Percentiles rank a stretch among this genome's conserved stretches.
These are phyloP conservation scores for Ramaria sp. DNA, from an alignment of 768 basidiomycete genomes.

Conservation along the genomic window DNA sequence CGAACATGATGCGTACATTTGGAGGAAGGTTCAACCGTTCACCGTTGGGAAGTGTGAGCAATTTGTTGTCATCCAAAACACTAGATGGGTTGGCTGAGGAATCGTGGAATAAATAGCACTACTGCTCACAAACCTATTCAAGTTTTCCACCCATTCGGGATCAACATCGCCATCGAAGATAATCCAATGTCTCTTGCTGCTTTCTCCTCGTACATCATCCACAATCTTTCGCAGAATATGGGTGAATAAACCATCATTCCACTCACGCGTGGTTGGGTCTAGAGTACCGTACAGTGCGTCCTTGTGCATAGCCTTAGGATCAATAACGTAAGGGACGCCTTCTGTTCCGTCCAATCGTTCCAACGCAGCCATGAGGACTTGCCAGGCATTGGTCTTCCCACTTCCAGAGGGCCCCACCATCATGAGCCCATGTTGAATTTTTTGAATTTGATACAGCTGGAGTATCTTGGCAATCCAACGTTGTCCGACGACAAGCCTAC, in stretches of 20 bases:
- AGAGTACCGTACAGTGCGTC: slow-evolving; percentile 95
- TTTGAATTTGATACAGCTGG: slow-evolving; percentile 98
- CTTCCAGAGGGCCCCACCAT: slow-evolving; percentile 98
- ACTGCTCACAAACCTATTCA: slow-evolving; percentile 69
- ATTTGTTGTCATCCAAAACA: slow-evolving; percentile 97
- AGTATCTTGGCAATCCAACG: slow-evolving; percentile 93
- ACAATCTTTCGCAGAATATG: slow-evolving; percentile 96
- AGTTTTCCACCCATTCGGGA: slow-evolving; percentile 99
- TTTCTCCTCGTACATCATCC: slow-evolving; percentile 97
- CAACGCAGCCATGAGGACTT: slow-evolving; percentile 80
- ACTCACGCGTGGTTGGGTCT: slow-evolving; percentile 94
- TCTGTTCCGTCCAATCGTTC: slow-evolving; percentile 87
- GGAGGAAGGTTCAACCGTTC: slow-evolving; percentile 94
- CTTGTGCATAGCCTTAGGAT: slow-evolving; percentile 98
- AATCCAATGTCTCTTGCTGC: slow-evolving; percentile 95
- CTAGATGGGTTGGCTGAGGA: slow-evolving; percentile 28
- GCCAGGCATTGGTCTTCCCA: slow-evolving; percentile 97
- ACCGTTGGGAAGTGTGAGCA: slow-evolving; percentile 93
- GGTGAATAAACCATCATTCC: slow-evolving; percentile 98
- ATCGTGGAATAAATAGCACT: background rate
- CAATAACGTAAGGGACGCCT: slow-evolving; percentile 92
- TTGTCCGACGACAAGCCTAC: slow-evolving; percentile 76
- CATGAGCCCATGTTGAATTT: slow-evolving; percentile 99
- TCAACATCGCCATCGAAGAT: slow-evolving; percentile 99
- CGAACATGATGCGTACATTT: slow-evolving; percentile 99